Conservation (phyloP, 768 basidiomycete genomes). For the Boletus sensibilis region DNA sequence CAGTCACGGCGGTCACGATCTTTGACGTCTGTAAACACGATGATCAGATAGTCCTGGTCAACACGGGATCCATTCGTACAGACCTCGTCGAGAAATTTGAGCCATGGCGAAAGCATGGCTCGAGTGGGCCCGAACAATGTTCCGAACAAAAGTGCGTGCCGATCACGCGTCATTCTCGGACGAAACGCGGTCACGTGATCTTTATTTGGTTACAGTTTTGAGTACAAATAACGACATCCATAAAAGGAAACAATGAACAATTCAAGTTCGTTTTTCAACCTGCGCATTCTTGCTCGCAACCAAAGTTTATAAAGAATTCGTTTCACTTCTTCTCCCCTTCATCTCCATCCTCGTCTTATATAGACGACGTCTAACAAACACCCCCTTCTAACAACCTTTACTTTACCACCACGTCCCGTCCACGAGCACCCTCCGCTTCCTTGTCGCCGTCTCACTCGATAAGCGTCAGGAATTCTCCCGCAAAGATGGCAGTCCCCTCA, state of each 20-base stretch:
- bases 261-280: slow-evolving; percentile 32
- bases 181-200: slow-evolving; percentile 32
- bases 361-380: slow-evolving; percentile 13
- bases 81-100: slow-evolving; percentile 36
- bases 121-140: not conserved
- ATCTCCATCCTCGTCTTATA: slow-evolving; percentile 17
- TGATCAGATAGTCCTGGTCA: slow-evolving; percentile 6
- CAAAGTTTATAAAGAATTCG: slow-evolving; percentile 8
- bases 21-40: slow-evolving; percentile 50
- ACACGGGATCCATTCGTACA: not conserved
- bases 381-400: not conserved
- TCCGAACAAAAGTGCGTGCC: no score
- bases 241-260: slow-evolving; percentile 28
- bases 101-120: slow-evolving; percentile 22
- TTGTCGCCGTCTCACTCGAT: slow-evolving; percentile 69
- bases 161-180: slow-evolving; percentile 15
- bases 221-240: slow-evolving; percentile 26
- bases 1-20: slow-evolving; percentile 53
- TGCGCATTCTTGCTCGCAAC: slow-evolving; percentile 10
- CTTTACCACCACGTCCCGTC: slow-evolving; percentile 63
- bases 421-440: slow-evolving; percentile 62
- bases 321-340: slow-evolving; percentile 13
- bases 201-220: slow-evolving; percentile 31
- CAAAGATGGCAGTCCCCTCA: slow-evolving; percentile 81
- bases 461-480: slow-evolving; percentile 49